Evolutionary conservation across 1,139 yeast genomes (phyloP).

Genomic region (Yamadazyma dushanensis): DNA sequence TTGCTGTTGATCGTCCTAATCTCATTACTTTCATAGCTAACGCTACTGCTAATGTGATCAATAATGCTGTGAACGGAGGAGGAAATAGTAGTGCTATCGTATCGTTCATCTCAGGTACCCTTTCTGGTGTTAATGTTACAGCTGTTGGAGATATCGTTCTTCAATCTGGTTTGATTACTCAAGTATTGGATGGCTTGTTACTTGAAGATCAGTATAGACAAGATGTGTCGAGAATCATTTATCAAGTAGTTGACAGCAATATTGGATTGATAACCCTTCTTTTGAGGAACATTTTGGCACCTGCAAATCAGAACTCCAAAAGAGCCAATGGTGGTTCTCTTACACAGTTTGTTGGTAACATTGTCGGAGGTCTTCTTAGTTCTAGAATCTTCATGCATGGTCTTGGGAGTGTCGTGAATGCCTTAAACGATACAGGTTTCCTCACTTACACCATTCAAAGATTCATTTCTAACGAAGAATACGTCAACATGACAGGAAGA

Average conservation of each 20-base stretch:
- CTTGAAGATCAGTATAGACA: conserved; percentile 38
- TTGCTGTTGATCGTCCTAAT: conserved; percentile 32
- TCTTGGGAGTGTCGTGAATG: conserved; percentile 30
- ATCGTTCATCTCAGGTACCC: conserved; percentile 14
- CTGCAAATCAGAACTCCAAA: conserved; percentile 17
- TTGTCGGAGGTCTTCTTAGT: conserved; percentile 28
- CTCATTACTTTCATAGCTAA: conserved; percentile 32
- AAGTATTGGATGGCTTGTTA: conserved; percentile 36
- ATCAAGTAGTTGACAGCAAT: conserved; percentile 33
- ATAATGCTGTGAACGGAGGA: conserved; percentile 8
- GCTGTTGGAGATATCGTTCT: conserved; percentile 24
- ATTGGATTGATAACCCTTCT: conserved; percentile 26
- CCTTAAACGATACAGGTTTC: conserved; percentile 46
- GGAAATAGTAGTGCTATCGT: conserved; percentile 8
- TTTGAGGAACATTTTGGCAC: conserved; percentile 25
- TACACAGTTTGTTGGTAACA: conserved; percentile 29
- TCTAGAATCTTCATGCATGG: conserved; percentile 29
- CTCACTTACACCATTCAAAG: conserved; percentile 39
- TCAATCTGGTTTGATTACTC: conserved; percentile 36
- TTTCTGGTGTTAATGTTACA: conserved; percentile 23
- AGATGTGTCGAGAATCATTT: conserved; percentile 33
- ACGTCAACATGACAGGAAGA: conserved; percentile 38
- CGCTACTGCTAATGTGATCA: conserved; percentile 24
- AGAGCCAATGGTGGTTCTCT: conserved; percentile 27
- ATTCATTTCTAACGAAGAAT: conserved; percentile 35